These are phyloP conservation scores for Xylaria venustula DNA, from an alignment of 495 filamentous ascomycete species.

Conservation along the genomic window DNA sequence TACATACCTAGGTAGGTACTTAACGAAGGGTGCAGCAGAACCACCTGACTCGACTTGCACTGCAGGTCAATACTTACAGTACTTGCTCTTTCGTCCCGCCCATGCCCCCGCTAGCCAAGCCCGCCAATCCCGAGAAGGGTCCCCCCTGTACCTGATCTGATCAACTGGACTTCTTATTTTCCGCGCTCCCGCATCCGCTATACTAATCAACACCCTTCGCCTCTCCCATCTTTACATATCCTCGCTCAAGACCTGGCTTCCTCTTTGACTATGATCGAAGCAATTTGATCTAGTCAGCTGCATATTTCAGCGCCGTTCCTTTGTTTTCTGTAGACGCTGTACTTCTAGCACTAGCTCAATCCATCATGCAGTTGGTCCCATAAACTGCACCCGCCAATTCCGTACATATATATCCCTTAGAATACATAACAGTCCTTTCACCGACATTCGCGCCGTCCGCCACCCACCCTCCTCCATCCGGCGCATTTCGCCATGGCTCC, in stretches of 20 bases:
- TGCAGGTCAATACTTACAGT: too few relatives aligned
- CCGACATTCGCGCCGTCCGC: background rate
- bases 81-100: too few relatives aligned
- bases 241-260: conserved; percentile 20
- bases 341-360: background rate
- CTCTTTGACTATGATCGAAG: too few relatives aligned
- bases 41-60: too few relatives aligned
- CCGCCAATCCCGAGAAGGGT: too few relatives aligned
- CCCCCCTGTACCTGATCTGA: too few relatives aligned
- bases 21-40: too few relatives aligned
- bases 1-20: too few relatives aligned
- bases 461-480: conserved; percentile 13
- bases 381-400: background rate
- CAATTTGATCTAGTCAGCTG: background rate
- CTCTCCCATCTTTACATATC: background rate
- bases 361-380: background rate
- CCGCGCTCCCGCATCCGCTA: background rate
- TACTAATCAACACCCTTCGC: background rate
- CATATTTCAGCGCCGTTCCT: background rate
- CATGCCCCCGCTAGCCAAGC: too few relatives aligned
- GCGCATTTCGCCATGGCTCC: conserved; percentile 46
- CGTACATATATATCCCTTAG: background rate
- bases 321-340: background rate
- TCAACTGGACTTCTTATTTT: too few relatives aligned
- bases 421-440: background rate